Conservation (phyloP, 1,284 basidiomycete genomes). For the Singerocomus inundabilis region DNA sequence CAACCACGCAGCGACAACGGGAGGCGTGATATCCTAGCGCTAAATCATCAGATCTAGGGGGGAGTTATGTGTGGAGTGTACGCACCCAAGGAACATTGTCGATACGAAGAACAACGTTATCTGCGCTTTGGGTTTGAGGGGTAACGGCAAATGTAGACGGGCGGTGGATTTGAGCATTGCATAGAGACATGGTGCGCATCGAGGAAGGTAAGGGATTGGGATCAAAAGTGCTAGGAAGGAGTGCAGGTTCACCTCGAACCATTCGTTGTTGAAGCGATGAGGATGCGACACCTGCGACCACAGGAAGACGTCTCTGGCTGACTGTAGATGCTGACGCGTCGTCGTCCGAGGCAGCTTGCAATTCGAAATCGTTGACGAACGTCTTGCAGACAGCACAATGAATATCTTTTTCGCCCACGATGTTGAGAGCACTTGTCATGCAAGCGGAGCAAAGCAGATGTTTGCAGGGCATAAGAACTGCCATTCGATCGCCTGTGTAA, state of each 20-base stretch:
- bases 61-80: slow-evolving; percentile 6
- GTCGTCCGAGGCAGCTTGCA: slow-evolving; percentile 34
- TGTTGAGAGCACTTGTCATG: slow-evolving; percentile 77
- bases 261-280: slow-evolving; percentile 29
- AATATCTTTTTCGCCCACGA: slow-evolving; percentile 83
- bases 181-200: slow-evolving; percentile 23
- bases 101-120: slow-evolving; percentile 67
- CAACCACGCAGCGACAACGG: slow-evolving; percentile 64
- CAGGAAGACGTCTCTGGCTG: slow-evolving; percentile 11
- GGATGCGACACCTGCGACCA: slow-evolving; percentile 11
- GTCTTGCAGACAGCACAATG: slow-evolving; percentile 72
- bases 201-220: slow-evolving; percentile 26
- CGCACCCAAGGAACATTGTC: slow-evolving; percentile 85
- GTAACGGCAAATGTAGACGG: slow-evolving; percentile 11
- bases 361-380: slow-evolving; percentile 65
- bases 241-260: slow-evolving; percentile 14
- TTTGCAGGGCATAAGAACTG: slow-evolving; percentile 66
- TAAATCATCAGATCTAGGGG: slow-evolving; percentile 10
- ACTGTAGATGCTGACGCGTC: slow-evolving; percentile 18
- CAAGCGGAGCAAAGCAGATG: slow-evolving; percentile 76
- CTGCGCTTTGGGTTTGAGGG: slow-evolving; percentile 26
- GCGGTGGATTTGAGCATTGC: slow-evolving; percentile 12
- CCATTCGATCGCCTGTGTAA: slow-evolving; percentile 47
- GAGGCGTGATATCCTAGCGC: slow-evolving; percentile 73
- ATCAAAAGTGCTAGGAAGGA: slow-evolving; percentile 29